Conservation (phyloP, 2,329 filamentous ascomycete genomes). For the Pyrenophora teres region DNA sequence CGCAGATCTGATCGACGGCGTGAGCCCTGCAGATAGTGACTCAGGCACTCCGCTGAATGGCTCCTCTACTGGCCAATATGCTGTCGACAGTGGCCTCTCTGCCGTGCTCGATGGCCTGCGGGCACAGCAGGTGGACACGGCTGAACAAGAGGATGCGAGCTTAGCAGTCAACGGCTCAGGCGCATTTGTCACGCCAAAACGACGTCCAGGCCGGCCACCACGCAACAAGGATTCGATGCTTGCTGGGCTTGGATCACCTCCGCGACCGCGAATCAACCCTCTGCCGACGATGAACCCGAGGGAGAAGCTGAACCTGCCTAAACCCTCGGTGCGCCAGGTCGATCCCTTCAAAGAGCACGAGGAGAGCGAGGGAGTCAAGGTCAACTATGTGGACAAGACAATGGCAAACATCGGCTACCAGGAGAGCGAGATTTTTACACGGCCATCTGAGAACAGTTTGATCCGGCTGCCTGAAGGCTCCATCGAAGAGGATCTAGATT, state of each 20-base stretch:
- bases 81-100: constrained; percentile 43
- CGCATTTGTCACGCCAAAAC: constrained; percentile 51
- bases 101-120: constrained; percentile 43
- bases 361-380: constrained; percentile 80
- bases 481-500: constrained; percentile 67
- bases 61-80: constrained; percentile 35
- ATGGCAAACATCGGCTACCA: constrained; percentile 98
- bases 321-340: constrained; percentile 75
- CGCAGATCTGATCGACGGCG: constrained; percentile 83
- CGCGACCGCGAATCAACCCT: constrained; percentile 71
- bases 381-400: constrained; percentile 90
- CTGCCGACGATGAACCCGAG: constrained; percentile 79
- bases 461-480: constrained; percentile 66
- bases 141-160: constrained; percentile 23
- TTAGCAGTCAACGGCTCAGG: constrained; percentile 23
- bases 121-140: constrained; percentile 36
- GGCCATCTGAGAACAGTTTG: constrained; percentile 70
- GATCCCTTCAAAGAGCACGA: constrained; percentile 81
- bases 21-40: constrained; percentile 54
- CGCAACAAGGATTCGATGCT: constrained; percentile 66
- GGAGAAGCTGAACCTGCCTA: constrained; percentile 77
- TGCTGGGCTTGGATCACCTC: constrained; percentile 62
- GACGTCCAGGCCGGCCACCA: constrained; percentile 68
- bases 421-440: constrained; percentile 86
- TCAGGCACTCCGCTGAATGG: constrained; percentile 51